Evolutionary conservation across 768 basidiomycete genomes (phyloP), one percentile per base, ranked within the genome.

Genomic region (Podaxis sp.): DNA sequence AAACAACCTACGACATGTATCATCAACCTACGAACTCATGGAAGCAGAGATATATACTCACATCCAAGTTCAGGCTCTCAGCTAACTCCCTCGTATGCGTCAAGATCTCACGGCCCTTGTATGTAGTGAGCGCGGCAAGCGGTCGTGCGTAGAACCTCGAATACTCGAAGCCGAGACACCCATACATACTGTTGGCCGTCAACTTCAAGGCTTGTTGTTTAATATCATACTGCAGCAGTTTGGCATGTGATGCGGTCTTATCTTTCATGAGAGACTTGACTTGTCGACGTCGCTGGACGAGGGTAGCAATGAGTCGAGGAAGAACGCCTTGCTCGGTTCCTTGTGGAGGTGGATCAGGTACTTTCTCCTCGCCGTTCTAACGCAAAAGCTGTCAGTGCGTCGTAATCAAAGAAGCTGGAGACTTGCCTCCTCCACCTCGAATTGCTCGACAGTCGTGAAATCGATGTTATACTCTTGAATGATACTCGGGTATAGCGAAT

Each of bases 381-480:
- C 56, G 41, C 58, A 54, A 38, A 37, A n/a, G 6, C 49, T 28
- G 64, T 65, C 26, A 37, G 33, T 22, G 24, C 37, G 46, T 44
- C 33, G 44, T 6, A n/a, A 22, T 24, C 13, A 44, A 7, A 33
- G 13, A 59, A 24, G 36, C 28, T 5, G 44, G 17, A 52, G 52
- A 51, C 75, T 7, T 58, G 79, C 80, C 74, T 80, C 90, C 70
- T 85, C 85, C 68, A 83, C 86, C 26, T 86, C 86, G 7, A 83
- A 79, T 59, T 84, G 84, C 50, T 93, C 91, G 20, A 99, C 89
- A 0, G 97, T 99, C 10, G 97, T 99, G 70, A 99, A 99, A 76
- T 99, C 97, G 67, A 99, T 99, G 73, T 99, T 99, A 72, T 93
- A 99, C 80, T 99, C 97, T 71, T 99, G 97, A 53, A 99, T 99